Evolutionary conservation across 108 stramenopile species (phyloP).

Genomic region (Cyclotella kingstonii): DNA sequence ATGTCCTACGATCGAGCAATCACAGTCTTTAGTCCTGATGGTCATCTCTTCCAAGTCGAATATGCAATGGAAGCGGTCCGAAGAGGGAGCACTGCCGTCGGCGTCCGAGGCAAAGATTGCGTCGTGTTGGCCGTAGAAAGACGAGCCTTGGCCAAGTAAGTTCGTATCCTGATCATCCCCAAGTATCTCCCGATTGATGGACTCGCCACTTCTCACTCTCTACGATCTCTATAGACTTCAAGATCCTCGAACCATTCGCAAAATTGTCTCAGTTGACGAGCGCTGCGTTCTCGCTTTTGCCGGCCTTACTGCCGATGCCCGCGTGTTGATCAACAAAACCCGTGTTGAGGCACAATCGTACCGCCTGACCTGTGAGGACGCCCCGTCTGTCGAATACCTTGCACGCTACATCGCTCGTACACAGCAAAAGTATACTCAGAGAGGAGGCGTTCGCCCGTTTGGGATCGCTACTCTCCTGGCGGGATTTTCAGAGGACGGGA

Average conservation of each 20-base stretch:
- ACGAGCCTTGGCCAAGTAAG: constrained; percentile 95
- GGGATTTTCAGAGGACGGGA: constrained; percentile 79
- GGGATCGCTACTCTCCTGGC: constrained; percentile 92
- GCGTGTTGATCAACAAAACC: constrained; percentile 95
- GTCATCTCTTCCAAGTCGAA: constrained; percentile 99
- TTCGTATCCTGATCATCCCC: background rate
- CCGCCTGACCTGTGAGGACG: constrained; percentile 98
- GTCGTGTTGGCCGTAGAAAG: constrained; percentile 98
- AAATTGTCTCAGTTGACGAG: constrained; percentile 95
- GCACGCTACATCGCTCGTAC: constrained; percentile 96
- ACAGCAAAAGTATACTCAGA: constrained; percentile 99
- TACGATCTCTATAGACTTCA: constrained; percentile 62
- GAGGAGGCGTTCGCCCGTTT: constrained; percentile 99
- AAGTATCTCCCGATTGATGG: background rate
- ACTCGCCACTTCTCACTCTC: background rate
- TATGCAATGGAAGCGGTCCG: constrained; percentile 99
- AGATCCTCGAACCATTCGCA: constrained; percentile 98
- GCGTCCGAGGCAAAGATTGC: constrained; percentile 94
- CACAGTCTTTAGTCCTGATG: constrained; percentile 99
- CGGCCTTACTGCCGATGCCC: constrained; percentile 99
- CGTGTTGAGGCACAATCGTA: constrained; percentile 96
- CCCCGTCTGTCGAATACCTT: constrained; percentile 96
- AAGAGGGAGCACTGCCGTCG: constrained; percentile 96
- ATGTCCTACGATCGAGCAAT: constrained; percentile 99
- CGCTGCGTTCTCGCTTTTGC: constrained; percentile 97